These are phyloP conservation scores for Sclerotinia trifoliorum DNA, from an alignment of 2,329 filamentous ascomycete species.

Conservation along the genomic window DNA sequence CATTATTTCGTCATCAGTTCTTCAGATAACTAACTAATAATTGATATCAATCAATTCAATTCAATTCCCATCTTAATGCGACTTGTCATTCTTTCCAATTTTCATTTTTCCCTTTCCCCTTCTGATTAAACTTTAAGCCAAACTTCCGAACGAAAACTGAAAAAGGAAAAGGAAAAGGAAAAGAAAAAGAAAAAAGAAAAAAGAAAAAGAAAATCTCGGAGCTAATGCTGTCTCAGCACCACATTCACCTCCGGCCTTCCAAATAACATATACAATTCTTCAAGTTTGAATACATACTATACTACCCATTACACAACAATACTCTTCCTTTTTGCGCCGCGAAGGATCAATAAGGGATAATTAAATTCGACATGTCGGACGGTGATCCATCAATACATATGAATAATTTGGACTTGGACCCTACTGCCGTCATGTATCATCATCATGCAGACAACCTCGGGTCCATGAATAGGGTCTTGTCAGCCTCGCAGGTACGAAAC, in stretches of 20 bases:
- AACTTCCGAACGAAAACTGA: not conserved
- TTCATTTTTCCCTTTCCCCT: not conserved
- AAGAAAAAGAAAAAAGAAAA: no score
- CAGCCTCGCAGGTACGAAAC: slow-evolving; percentile 36
- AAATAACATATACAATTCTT: not conserved
- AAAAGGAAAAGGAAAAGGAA: no score
- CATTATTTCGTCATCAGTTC: not conserved
- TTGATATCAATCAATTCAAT: not conserved
- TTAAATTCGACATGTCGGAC: slow-evolving; percentile 31
- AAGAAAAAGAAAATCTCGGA: not conserved
- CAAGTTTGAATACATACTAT: no score
- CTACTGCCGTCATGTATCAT: slow-evolving; percentile 27
- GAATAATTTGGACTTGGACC: slow-evolving; percentile 33
- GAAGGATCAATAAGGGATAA: not conserved
- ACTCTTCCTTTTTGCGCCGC: not conserved
- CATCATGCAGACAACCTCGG: slow-evolving; percentile 31
- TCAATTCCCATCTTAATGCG: not conserved
- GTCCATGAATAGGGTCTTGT: slow-evolving; percentile 26
- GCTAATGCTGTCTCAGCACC: slow-evolving; percentile 16
- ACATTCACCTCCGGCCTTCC: not conserved
- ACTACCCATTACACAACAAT: no score
- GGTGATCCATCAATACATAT: slow-evolving; percentile 28
- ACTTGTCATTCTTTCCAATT: not conserved
- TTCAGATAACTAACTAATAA: no score
- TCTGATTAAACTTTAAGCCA: not conserved